phyloP scores from a whole-genome alignment of 345 rosid species.

The Linum tenue region DNA sequence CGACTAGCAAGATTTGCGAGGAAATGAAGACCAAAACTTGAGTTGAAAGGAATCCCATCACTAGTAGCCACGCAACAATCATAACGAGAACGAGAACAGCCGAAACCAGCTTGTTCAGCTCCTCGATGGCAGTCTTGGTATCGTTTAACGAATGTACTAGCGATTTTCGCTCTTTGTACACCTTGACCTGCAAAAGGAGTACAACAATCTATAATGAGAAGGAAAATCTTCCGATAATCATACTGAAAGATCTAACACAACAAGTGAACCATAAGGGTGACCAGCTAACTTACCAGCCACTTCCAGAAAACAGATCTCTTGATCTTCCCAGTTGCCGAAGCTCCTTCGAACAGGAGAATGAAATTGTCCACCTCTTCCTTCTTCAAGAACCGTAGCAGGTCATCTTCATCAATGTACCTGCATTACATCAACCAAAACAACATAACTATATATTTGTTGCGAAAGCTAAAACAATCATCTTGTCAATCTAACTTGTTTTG shows the following conservation, averaged over 20 bases:
- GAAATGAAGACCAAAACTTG: slow-evolving; percentile 42
- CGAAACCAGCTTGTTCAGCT: slow-evolving; percentile 48
- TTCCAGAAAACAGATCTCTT: slow-evolving; percentile 46
- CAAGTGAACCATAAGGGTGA: background rate
- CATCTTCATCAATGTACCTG: slow-evolving; percentile 63
- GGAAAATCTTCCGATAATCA: background rate
- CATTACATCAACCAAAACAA: background rate
- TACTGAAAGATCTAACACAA: background rate
- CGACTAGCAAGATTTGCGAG: slow-evolving; percentile 45
- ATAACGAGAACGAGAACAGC: slow-evolving; percentile 27
- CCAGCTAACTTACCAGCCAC: slow-evolving; percentile 44
- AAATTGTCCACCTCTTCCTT: slow-evolving; percentile 43
- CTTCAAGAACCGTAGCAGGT: slow-evolving; percentile 54
- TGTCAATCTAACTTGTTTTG: background rate
- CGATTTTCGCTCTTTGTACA: slow-evolving; percentile 45
- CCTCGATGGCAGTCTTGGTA: slow-evolving; percentile 60
- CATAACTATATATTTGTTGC: no score
- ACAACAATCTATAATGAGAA: background rate
- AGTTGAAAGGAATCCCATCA: slow-evolving; percentile 52
- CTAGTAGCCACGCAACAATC: slow-evolving; percentile 36
- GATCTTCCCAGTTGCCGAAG: slow-evolving; percentile 43
- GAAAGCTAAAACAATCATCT: no score
- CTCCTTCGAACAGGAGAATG: slow-evolving; percentile 47
- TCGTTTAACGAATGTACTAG: slow-evolving; percentile 54
- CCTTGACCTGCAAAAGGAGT: slow-evolving; percentile 38